phyloP scores from a whole-genome alignment of 805 yeast species.

The Ogataea naganishii region DNA sequence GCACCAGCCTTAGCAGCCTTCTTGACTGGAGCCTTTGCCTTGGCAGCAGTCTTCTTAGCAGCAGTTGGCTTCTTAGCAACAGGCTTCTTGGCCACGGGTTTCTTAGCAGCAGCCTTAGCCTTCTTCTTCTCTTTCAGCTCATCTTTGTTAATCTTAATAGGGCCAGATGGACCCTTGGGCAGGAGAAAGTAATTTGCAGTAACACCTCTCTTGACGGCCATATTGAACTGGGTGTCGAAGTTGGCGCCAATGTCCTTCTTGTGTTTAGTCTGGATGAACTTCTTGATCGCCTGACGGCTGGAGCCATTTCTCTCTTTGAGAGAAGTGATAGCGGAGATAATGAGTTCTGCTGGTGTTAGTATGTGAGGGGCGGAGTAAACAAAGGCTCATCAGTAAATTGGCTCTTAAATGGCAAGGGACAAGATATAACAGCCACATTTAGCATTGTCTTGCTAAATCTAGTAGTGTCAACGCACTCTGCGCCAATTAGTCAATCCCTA shows the following conservation, averaged over 20 bases:
- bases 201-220: constrained; percentile 76
- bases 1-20: constrained; percentile 18
- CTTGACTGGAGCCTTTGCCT: constrained; percentile 15
- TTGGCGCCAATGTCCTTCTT: constrained; percentile 48
- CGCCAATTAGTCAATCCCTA: too few relatives aligned
- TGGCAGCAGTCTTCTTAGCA: constrained; percentile 18
- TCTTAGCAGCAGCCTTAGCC: constrained; percentile 24
- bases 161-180: constrained; percentile 89
- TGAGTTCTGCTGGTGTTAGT: constrained; percentile 38
- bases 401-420: background rate
- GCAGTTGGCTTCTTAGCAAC: constrained; percentile 12
- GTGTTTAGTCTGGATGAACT: constrained; percentile 63
- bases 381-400: background rate
- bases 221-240: constrained; percentile 70
- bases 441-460: background rate
- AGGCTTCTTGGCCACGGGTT: constrained; percentile 14
- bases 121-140: constrained; percentile 17
- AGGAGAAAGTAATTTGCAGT: constrained; percentile 66
- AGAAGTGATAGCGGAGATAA: constrained; percentile 57
- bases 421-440: background rate
- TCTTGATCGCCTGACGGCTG: constrained; percentile 83
- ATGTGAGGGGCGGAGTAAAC: too few relatives aligned
- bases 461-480: too few relatives aligned
- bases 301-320: constrained; percentile 79
- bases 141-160: constrained; percentile 57